phyloP scores from a whole-genome alignment of 768 basidiomycete genomes.

The Hericium erinaceus region DNA sequence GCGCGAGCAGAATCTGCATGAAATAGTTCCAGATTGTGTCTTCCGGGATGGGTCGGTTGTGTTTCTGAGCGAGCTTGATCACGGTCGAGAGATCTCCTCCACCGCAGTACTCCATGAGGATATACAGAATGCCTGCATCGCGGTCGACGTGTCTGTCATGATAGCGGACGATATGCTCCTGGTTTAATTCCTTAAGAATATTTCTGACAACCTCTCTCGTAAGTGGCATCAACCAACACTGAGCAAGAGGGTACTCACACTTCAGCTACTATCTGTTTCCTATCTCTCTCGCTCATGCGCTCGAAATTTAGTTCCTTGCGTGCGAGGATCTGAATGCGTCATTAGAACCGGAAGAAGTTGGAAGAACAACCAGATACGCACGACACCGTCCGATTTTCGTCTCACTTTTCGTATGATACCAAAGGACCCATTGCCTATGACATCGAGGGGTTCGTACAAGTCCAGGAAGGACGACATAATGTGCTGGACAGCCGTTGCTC shows the following conservation, averaged over 20 bases:
- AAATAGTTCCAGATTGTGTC: conserved; percentile 96
- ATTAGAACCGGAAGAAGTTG: conserved; percentile 3
- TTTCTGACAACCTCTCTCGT: conserved; percentile 42
- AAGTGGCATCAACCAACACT: neutral
- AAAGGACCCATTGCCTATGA: conserved; percentile 96
- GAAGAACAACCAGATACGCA: conserved; percentile 31
- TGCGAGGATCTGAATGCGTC: conserved; percentile 55
- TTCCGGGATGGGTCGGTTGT: conserved; percentile 71
- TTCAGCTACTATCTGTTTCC: conserved; percentile 95
- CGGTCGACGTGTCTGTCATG: conserved; percentile 89
- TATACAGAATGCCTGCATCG: conserved; percentile 86
- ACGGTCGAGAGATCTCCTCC: conserved; percentile 88
- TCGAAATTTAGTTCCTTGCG: conserved; percentile 97
- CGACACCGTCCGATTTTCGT: conserved; percentile 73
- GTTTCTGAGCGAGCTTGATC: conserved; percentile 70
- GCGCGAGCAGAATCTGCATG: conserved; percentile 81
- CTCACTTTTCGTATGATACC: conserved; percentile 95
- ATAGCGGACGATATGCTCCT: conserved; percentile 95
- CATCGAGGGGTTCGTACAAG: conserved; percentile 77
- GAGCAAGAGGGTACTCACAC: conserved; percentile 53
- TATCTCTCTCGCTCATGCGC: conserved; percentile 90
- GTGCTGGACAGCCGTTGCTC: neutral
- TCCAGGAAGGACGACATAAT: conserved; percentile 41
- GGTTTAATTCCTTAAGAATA: conserved; percentile 90
- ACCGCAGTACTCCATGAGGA: conserved; percentile 98